Base-by-base conservation (phyloP, 1,284 basidiomycete species). In the Rhodotorula sp. region DNA sequence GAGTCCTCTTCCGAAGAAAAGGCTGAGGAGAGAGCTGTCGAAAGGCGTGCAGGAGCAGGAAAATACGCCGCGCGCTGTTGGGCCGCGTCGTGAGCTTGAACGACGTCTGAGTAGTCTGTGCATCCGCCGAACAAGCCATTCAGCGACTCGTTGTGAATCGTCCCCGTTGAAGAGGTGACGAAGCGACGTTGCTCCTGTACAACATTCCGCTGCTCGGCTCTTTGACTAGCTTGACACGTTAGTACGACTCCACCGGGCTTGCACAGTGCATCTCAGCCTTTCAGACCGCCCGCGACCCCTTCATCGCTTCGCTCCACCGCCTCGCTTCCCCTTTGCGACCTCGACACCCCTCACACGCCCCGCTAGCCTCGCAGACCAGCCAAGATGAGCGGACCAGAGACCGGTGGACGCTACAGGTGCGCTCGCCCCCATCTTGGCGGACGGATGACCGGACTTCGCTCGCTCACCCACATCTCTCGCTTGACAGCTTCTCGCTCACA, bases 401-500 rank as follows among this genome's bases (percentile, higher is more conserved):
- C 69, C 31, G 65, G 65, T 13, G 65, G 65, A 59, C 68, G 68
- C 20, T 71, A 71, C 69, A 67, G 65, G 69, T 67, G 46, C 18
- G 63, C 47, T 37, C 31, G n/a, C 31, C 1, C 1, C 28, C 16
- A 31, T 15, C 16, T 26, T 34, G 28, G 24, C 24, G 0, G 9
- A 6, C 30, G 1, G 13, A 13, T 5, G n/a, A 52, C 20, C 26
- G 28, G 28, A 2, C 50, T 11, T 11, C 26, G 26, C 31, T 28
- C 11, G 26, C 44, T 48, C 59, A 46, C 46, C 20, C 18, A 30
- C 46, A 24, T 22, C 13, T 44, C 40, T 7, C 59, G 20, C 24
- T n/a, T 8, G 16, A 24, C 65, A 73, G 71, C 30, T 99, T 97
- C 85, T 99, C 95, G 75, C 87, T 99, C 71, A 99, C 95, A 26